Base-by-base conservation (phyloP, 768 basidiomycete species). In the Mycena floridula region DNA sequence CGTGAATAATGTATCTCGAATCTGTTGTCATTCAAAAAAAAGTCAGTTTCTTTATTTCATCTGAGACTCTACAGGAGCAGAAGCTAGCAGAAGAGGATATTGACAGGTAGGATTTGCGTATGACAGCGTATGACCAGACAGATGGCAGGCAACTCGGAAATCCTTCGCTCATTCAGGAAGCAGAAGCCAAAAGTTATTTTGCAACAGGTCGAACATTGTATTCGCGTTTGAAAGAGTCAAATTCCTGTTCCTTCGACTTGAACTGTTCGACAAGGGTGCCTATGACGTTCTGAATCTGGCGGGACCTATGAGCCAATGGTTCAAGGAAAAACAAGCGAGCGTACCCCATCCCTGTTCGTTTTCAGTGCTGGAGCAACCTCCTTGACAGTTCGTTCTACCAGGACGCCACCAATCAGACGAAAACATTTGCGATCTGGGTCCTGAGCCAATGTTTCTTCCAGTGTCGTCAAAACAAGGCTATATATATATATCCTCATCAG, bases 371-470 rank as follows among this genome's bases (percentile, higher is more conserved):
- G 95, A 27, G 89, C 82, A 40, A 98, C 90, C 53, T 98, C 95
- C 59, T 86, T 83, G 37, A 98, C 96, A 2, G 94, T 97, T 38
- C 94, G 77, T 61, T 98, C 93, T 23, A 98, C 95, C 13, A 99
- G 76, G 5, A 96, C 85, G 23, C 95, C 95, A 5, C 96, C 96
- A 51, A 99, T 87, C 53, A 98, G 73, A 43, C 95, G 83, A 69
- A 97, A 99, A 65, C 96, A 98, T 69, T 91, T 93, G 46, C 96
- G 82, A 63, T 82, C 76, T 15, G 95, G 93, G 47, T 94, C 88
- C 47, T 81, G 77, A n/a, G 69, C 72, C 28, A 91, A 67, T 8
- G 82, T 82, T 51, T 97, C 92, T 51, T 85, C 77, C 26, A 99
- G 66, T 2, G 96, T 97, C 3, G 77, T 74, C 28, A 98, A 74